Percentiles rank a stretch among this genome's conserved stretches.
phyloP scores from a whole-genome alignment of 2,329 filamentous ascomycete species.

The Teratosphaeria gauchensis region DNA sequence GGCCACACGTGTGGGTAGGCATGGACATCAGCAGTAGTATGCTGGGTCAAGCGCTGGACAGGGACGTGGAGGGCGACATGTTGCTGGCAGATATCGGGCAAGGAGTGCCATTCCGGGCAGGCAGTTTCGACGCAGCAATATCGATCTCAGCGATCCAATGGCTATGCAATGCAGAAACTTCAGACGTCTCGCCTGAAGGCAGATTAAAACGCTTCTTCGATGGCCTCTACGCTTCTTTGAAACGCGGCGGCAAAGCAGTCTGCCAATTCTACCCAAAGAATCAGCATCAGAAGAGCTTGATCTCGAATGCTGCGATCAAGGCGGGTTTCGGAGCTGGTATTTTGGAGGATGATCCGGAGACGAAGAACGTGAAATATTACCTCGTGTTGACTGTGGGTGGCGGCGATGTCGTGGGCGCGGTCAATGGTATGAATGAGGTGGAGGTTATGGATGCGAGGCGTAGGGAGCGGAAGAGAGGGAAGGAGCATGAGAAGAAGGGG shows the following conservation, averaged over 20 bases:
- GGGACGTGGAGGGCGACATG: slow-evolving; percentile 89
- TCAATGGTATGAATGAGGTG: slow-evolving; percentile 78
- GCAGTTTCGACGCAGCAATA: slow-evolving; percentile 89
- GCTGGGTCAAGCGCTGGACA: slow-evolving; percentile 86
- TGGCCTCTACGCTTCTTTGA: slow-evolving; percentile 74
- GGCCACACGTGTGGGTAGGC: slow-evolving; percentile 90
- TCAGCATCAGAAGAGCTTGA: slow-evolving; percentile 82
- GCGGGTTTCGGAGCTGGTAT: slow-evolving; percentile 93
- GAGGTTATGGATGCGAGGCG: slow-evolving; percentile 62
- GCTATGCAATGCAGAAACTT: slow-evolving; percentile 91
- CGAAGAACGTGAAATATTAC: slow-evolving; percentile 95
- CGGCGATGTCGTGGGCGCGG: slow-evolving; percentile 75
- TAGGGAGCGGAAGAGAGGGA: slow-evolving; percentile 41
- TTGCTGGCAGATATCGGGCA: slow-evolving; percentile 91
- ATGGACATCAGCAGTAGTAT: slow-evolving; percentile 95
- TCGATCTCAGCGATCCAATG: slow-evolving; percentile 96
- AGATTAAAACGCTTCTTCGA: slow-evolving; percentile 82
- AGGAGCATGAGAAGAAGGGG: slow-evolving; percentile 58
- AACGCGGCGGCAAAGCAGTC: slow-evolving; percentile 77
- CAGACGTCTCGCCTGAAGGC: slow-evolving; percentile 70
- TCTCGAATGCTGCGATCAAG: slow-evolving; percentile 77
- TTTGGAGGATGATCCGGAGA: slow-evolving; percentile 88
- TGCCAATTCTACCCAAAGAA: slow-evolving; percentile 99
- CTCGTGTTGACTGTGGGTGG: slow-evolving; percentile 82
- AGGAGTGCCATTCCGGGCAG: slow-evolving; percentile 84